phyloP scores from a whole-genome alignment of 441 rosid genomes.

The Jatropha multifida region DNA sequence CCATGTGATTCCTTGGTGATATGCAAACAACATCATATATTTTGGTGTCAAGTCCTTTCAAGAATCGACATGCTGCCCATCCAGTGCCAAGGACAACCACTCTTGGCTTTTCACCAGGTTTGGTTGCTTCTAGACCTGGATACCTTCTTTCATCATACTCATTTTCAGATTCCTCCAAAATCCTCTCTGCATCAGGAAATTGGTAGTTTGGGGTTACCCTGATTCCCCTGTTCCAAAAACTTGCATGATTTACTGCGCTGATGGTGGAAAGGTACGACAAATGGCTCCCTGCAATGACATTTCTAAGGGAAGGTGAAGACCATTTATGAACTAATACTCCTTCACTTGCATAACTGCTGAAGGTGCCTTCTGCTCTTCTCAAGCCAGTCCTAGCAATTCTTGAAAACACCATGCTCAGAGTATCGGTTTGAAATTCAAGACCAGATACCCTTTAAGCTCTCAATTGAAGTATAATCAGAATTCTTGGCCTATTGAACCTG shows the following conservation, averaged over 20 bases:
- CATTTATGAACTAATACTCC: conserved; percentile 15
- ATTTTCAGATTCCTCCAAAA: conserved; percentile 37
- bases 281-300: conserved; percentile 22
- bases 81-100: conserved; percentile 81
- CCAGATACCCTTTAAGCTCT: conserved; percentile 4
- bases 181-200: conserved; percentile 36
- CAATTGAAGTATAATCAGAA: conserved; percentile 4
- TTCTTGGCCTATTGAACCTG: conserved; percentile 24
- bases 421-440: conserved; percentile 19
- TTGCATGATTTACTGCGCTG: conserved; percentile 22
- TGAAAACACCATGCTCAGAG: conserved; percentile 52
- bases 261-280: conserved; percentile 26
- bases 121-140: conserved; percentile 62
- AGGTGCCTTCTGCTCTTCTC: conserved; percentile 46
- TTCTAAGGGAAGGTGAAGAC: conserved; percentile 20
- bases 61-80: conserved; percentile 77
- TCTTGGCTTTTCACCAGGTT: conserved; percentile 63
- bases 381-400: conserved; percentile 46
- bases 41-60: conserved; percentile 60
- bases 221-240: conserved; percentile 52
- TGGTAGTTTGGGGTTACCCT: conserved; percentile 38
- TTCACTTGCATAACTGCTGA: conserved; percentile 27
- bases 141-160: conserved; percentile 38
- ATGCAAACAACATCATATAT: conserved; percentile 64
- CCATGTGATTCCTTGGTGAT: conserved; percentile 88